These are phyloP conservation scores for Phytopythium sindhum DNA, from an alignment of 352 stramenopile species.

Conservation along the genomic window DNA sequence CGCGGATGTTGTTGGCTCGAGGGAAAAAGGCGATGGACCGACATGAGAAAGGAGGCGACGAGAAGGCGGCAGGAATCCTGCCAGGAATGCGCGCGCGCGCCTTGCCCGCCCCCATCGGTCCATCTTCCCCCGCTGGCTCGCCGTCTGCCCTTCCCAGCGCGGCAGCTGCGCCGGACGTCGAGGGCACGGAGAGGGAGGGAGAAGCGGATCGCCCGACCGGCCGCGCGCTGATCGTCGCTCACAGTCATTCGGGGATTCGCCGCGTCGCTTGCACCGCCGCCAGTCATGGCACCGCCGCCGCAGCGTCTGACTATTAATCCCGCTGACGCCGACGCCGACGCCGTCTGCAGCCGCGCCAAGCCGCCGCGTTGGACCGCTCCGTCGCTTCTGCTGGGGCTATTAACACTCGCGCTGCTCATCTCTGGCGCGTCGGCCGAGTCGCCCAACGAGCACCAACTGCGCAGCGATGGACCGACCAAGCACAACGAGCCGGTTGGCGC, in stretches of 20 bases:
- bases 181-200: background rate
- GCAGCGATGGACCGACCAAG: background rate
- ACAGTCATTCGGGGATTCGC: background rate
- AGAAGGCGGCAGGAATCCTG: background rate
- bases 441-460: background rate
- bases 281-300: background rate
- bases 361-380: too few relatives aligned
- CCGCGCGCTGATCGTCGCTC: background rate
- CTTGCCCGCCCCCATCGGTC: background rate
- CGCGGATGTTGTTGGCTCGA: background rate
- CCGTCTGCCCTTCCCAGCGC: background rate
- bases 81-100: background rate
- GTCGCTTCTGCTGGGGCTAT: too few relatives aligned
- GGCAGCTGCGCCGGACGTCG: background rate
- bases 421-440: background rate
- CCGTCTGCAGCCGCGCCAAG: too few relatives aligned
- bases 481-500: background rate
- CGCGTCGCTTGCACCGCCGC: background rate
- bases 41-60: background rate
- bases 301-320: background rate
- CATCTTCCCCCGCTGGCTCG: background rate
- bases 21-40: background rate
- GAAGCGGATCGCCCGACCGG: too few relatives aligned
- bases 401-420: background rate
- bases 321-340: too few relatives aligned